Percentiles rank a stretch among this genome's conserved stretches.
These are phyloP conservation scores for Xylariaceae sp. DNA, from an alignment of 2,329 filamentous ascomycete genomes.

Conservation along the genomic window DNA sequence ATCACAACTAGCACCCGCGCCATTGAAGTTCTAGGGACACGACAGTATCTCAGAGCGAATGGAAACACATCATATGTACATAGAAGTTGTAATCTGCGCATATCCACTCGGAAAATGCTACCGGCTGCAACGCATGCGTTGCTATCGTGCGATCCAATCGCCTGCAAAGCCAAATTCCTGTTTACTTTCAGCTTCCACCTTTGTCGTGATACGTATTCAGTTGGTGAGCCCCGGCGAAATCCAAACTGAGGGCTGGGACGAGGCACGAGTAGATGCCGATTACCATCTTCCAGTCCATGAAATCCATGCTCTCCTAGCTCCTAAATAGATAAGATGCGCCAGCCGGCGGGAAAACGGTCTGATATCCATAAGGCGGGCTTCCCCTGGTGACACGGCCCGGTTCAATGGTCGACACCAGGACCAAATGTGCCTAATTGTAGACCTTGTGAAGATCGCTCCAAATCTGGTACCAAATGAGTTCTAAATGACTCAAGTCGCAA, in stretches of 20 bases:
- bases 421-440: no score
- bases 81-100: constrained; percentile 28
- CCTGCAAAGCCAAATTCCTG: neutral
- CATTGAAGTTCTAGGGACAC: constrained; percentile 40
- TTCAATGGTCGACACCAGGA: no score
- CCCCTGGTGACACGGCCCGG: no score
- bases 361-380: no score
- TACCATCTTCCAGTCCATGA: no score
- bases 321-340: no score
- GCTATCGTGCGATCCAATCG: neutral
- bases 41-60: neutral
- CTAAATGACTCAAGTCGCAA: neutral
- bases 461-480: neutral
- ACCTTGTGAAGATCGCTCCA: no score
- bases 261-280: no score
- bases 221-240: neutral
- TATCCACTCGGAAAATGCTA: constrained; percentile 10
- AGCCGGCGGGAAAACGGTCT: no score
- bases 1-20: constrained; percentile 41
- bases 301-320: no score
- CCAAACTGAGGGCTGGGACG: no score
- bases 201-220: neutral
- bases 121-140: neutral
- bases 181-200: neutral
- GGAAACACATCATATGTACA: constrained; percentile 31